phyloP scores from a whole-genome alignment of 257 asterid species.

The Schizonepeta tenuifolia region DNA sequence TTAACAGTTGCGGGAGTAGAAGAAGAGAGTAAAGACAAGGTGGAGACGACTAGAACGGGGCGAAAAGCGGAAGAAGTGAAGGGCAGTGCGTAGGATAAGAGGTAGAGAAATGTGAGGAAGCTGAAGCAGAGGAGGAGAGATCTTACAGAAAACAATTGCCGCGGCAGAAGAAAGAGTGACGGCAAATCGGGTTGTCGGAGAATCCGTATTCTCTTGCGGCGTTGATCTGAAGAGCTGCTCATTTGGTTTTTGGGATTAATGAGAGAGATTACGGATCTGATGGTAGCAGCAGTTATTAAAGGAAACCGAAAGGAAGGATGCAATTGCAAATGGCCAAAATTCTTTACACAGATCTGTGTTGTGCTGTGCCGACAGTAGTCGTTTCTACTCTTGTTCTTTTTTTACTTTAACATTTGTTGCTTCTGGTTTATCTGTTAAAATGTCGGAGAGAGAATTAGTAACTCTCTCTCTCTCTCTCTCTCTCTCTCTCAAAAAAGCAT shows the following conservation, averaged over 20 bases:
- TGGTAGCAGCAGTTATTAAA: not conserved
- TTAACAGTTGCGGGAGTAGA: constrained; percentile 38
- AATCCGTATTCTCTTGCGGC: constrained; percentile 80
- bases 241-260: constrained; percentile 30
- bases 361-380: constrained; percentile 54
- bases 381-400: not conserved
- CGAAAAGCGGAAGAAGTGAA: constrained; percentile 57
- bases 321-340: constrained; percentile 13
- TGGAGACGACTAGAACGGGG: constrained; percentile 75
- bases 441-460: constrained; percentile 46
- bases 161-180: constrained; percentile 24
- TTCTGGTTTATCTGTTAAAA: constrained; percentile 45
- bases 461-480: not conserved
- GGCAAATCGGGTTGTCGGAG: constrained; percentile 42
- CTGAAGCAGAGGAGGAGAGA: constrained; percentile 57
- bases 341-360: constrained; percentile 43
- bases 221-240: constrained; percentile 79
- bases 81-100: constrained; percentile 50
- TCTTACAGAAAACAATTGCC: constrained; percentile 63
- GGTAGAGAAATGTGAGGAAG: constrained; percentile 54
- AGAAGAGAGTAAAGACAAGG: constrained; percentile 65
- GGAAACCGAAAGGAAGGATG: constrained; percentile 25
- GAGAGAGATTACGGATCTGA: not conserved
- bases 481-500: not conserved
- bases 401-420: constrained; percentile 26